These are phyloP conservation scores for Oryza rufipogon DNA, from an alignment of 176 grass and related monocot genomes.

Conservation along the genomic window DNA sequence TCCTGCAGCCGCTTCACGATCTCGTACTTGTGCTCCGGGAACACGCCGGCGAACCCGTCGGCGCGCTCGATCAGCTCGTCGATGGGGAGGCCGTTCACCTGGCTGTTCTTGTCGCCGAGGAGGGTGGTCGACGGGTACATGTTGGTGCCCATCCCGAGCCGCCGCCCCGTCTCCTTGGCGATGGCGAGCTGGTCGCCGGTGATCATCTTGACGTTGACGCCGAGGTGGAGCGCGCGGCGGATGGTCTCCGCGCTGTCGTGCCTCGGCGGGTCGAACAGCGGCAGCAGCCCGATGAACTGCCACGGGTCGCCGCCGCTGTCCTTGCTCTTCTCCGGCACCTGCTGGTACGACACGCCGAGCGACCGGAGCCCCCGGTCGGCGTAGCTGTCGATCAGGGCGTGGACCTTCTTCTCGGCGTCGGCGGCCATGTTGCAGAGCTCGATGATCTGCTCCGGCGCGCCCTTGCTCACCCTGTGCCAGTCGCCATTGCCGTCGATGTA, in stretches of 20 bases:
- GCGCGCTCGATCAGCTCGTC: slow-evolving; percentile 96
- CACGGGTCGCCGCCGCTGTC: slow-evolving; percentile 69
- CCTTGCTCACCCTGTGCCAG: slow-evolving; percentile 94
- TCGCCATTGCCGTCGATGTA: slow-evolving; percentile 78
- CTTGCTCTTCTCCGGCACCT: slow-evolving; percentile 74
- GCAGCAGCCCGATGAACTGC: slow-evolving; percentile 85
- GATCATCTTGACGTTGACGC: slow-evolving; percentile 98
- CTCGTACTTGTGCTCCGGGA: slow-evolving; percentile 98
- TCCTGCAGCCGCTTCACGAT: slow-evolving; percentile 95
- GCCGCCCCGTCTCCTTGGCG: slow-evolving; percentile 78
- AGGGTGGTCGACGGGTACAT: slow-evolving; percentile 93
- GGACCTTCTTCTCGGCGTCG: slow-evolving; percentile 67
- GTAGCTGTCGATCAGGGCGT: slow-evolving; percentile 61
- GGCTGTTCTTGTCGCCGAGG: slow-evolving; percentile 67
- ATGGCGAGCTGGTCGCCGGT: slow-evolving; percentile 96
- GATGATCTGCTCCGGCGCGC: slow-evolving; percentile 92
- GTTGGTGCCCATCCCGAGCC: slow-evolving; percentile 95
- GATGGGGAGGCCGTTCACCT: slow-evolving; percentile 66
- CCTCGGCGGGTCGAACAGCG: slow-evolving; percentile 86
- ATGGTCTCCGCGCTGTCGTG: slow-evolving; percentile 97
- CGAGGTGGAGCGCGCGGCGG: slow-evolving; percentile 72
- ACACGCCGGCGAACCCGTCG: slow-evolving; percentile 91
- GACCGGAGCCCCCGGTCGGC: slow-evolving; percentile 85
- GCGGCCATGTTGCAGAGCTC: slow-evolving; percentile 76
- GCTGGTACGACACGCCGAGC: slow-evolving; percentile 73